A percentile compares a stretch with the other conserved stretches of the same genome.
Conservation (phyloP, 2,329 filamentous ascomycete genomes). For the Penicillium hordei region DNA sequence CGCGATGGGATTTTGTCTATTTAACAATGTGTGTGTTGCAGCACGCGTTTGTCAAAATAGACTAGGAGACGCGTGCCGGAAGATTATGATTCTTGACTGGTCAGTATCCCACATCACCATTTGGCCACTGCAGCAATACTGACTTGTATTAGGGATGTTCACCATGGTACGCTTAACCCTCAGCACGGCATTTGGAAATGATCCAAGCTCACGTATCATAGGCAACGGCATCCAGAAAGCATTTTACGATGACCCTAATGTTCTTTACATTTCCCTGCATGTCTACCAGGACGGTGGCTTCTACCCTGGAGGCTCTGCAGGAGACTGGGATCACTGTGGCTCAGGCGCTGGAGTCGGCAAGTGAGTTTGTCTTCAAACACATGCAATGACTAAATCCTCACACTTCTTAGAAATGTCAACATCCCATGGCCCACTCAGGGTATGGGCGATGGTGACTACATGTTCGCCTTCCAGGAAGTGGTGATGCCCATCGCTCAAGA, state of each 20-base stretch:
- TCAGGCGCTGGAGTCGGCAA: constrained; percentile 58
- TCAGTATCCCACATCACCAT: constrained; percentile 51
- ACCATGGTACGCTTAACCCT: constrained; percentile 54
- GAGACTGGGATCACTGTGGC: constrained; percentile 61
- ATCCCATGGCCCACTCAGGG: constrained; percentile 67
- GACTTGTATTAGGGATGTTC: constrained; percentile 58
- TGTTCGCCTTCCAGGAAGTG: constrained; percentile 92
- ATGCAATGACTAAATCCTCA: constrained; percentile 13
- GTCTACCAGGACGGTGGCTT: constrained; percentile 82
- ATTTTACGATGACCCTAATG: constrained; percentile 91
- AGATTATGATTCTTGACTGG: constrained; percentile 93
- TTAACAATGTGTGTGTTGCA: constrained; percentile 95
- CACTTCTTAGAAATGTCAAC: constrained; percentile 58
- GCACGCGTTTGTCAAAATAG: constrained; percentile 82
- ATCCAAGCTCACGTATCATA: constrained; percentile 30
- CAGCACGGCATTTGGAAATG: constrained; percentile 8
- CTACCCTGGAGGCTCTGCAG: constrained; percentile 68
- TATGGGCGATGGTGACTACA: constrained; percentile 96
- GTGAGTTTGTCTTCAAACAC: constrained; percentile 31
- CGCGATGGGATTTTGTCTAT: constrained; percentile 93
- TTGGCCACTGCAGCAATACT: constrained; percentile 14
- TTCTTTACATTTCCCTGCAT: constrained; percentile 93
- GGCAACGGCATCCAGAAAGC: constrained; percentile 96
- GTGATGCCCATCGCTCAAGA: constrained; percentile 95
- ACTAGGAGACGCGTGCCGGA: constrained; percentile 77